These are phyloP conservation scores for Westerdykella ornata DNA, from an alignment of 2,329 filamentous ascomycete genomes.

Conservation along the genomic window DNA sequence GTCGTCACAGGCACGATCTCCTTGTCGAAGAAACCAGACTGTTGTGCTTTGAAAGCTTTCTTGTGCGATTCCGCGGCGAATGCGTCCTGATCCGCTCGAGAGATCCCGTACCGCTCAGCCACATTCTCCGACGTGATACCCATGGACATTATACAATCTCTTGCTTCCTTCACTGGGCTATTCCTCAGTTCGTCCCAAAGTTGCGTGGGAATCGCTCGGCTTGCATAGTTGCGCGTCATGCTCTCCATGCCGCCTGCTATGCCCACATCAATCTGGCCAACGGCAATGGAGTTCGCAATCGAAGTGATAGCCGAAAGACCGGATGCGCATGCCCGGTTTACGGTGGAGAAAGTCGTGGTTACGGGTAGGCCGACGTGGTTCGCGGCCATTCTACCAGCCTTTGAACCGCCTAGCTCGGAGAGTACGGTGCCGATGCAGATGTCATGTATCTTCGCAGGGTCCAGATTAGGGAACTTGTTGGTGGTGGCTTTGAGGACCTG, in stretches of 20 bases:
- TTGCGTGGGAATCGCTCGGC: conserved; percentile 73
- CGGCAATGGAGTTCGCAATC: conserved; percentile 68
- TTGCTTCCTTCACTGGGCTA: conserved; percentile 59
- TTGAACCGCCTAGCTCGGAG: conserved; percentile 81
- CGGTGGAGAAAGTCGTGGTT: conserved; percentile 70
- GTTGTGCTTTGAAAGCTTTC: conserved; percentile 64
- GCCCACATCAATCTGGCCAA: conserved; percentile 64
- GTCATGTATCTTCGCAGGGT: conserved; percentile 66
- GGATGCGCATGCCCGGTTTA: conserved; percentile 80
- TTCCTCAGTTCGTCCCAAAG: conserved; percentile 69
- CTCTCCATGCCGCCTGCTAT: conserved; percentile 91
- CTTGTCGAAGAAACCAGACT: conserved; percentile 60
- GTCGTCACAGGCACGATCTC: conserved; percentile 81
- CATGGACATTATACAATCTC: conserved; percentile 92
- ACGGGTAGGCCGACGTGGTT: conserved; percentile 73
- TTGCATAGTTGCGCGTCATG: conserved; percentile 89
- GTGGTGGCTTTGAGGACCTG: conserved; percentile 60
- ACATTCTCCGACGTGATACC: conserved; percentile 87
- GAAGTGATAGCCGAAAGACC: conserved; percentile 70
- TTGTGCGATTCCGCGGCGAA: conserved; percentile 71
- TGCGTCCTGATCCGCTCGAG: conserved; percentile 69
- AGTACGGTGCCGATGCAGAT: conserved; percentile 83
- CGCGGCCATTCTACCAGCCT: conserved; percentile 85
- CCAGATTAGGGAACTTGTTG: conserved; percentile 63
- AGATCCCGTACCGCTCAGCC: conserved; percentile 66